phyloP scores from a whole-genome alignment of 164 flowering plant genomes.

The grape (Vitis vinifera) region DNA sequence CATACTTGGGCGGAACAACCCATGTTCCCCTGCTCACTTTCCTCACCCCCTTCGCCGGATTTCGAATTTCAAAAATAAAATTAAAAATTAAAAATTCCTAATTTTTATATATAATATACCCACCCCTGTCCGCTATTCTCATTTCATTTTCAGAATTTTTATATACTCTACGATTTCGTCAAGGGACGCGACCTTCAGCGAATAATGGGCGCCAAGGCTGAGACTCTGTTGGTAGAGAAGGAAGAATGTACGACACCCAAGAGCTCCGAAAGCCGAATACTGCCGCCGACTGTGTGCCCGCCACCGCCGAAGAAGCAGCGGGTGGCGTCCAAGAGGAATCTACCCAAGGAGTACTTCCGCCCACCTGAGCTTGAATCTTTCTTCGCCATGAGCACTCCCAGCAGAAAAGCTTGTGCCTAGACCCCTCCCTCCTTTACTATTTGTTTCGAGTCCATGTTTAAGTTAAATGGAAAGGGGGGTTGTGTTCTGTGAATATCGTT shows the following conservation, averaged over 20 bases:
- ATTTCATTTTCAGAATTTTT: too few relatives aligned
- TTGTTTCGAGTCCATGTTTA: too few relatives aligned
- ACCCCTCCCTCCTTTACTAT: too few relatives aligned
- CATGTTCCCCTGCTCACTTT: not conserved
- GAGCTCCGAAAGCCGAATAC: conserved; percentile 32
- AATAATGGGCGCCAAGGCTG: not conserved
- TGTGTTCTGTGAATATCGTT: too few relatives aligned
- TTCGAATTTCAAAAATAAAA: not conserved
- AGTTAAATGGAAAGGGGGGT: too few relatives aligned
- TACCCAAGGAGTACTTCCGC: conserved; percentile 56
- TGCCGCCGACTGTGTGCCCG: conserved; percentile 31
- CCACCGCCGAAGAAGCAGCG: conserved; percentile 43
- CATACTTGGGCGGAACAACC: not conserved
- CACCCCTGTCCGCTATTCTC: too few relatives aligned
- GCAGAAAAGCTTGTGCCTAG: conserved; percentile 29
- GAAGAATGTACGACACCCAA: conserved; percentile 55
- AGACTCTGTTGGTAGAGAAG: conserved; percentile 18
- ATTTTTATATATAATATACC: too few relatives aligned
- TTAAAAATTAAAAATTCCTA: not conserved
- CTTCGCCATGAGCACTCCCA: conserved; percentile 21
- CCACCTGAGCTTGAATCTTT: conserved; percentile 60
- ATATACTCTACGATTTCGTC: too few relatives aligned
- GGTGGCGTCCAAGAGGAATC: conserved; percentile 21
- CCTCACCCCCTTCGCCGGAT: not conserved
- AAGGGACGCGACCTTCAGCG: too few relatives aligned